Percentiles rank a stretch among this genome's conserved stretches.
Conservation (phyloP, 2,329 filamentous ascomycete genomes). For the Polychaeton citri region DNA sequence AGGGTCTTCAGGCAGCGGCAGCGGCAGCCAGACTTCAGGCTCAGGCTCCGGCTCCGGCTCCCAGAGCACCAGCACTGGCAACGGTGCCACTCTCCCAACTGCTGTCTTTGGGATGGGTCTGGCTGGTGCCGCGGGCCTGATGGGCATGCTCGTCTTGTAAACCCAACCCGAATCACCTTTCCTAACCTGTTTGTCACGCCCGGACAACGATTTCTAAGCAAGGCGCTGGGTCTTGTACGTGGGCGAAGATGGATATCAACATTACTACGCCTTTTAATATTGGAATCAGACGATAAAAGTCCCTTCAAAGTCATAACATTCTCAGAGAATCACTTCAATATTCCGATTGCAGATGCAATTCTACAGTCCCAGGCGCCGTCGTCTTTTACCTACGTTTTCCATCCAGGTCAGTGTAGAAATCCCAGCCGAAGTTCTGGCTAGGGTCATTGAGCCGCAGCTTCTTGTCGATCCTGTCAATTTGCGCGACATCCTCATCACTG, state of each 20-base stretch:
- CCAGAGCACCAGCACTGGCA: constrained; percentile 6
- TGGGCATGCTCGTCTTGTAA: constrained; percentile 32
- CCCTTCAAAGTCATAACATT: too few species aligned
- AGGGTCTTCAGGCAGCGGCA: not conserved
- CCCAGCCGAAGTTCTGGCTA: constrained; percentile 40
- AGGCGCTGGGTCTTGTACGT: too few species aligned
- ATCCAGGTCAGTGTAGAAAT: constrained; percentile 47
- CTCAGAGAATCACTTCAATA: too few species aligned
- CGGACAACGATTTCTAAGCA: too few species aligned
- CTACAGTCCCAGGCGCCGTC: too few species aligned
- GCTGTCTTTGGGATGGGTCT: constrained; percentile 26
- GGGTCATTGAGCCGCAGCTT: constrained; percentile 52
- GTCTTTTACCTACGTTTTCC: too few species aligned
- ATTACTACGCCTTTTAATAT: too few species aligned
- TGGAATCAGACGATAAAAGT: too few species aligned
- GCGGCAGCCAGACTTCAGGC: constrained; percentile 1
- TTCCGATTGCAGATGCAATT: too few species aligned
- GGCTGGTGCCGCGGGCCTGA: constrained; percentile 26
- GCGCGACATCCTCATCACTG: constrained; percentile 42
- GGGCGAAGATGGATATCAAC: too few species aligned
- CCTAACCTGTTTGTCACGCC: too few species aligned
- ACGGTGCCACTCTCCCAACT: constrained; percentile 21
- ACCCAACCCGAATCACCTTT: too few species aligned
- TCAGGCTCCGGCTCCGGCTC: constrained; percentile 2
- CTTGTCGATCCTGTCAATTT: constrained; percentile 43